Percentiles rank a stretch among this genome's conserved stretches.
phyloP scores from a whole-genome alignment of 352 stramenopile species.

The Halophytophthora polymorphica region DNA sequence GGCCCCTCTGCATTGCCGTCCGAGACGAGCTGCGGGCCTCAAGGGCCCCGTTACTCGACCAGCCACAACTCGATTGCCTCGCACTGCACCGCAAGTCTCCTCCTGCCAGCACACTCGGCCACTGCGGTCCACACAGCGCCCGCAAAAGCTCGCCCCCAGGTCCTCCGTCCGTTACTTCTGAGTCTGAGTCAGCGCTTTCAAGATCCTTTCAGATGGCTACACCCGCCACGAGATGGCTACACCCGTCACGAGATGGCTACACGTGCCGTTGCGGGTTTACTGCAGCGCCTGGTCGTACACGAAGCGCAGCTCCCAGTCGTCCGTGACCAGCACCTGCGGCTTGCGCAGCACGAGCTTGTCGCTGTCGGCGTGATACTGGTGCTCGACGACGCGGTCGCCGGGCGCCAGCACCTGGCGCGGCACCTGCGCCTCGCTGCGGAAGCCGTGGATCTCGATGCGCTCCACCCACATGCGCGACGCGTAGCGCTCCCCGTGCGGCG shows the following conservation, averaged over 20 bases:
- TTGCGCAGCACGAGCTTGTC: slow-evolving; percentile 86
- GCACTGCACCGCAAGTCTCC: too few species aligned
- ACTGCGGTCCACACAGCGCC: too few species aligned
- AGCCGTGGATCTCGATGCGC: slow-evolving; percentile 81
- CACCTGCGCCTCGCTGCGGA: slow-evolving; percentile 33
- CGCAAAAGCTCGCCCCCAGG: too few species aligned
- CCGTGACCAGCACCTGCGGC: slow-evolving; percentile 62
- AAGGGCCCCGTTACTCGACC: too few species aligned
- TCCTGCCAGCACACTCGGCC: too few species aligned
- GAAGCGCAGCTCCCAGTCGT: slow-evolving; percentile 71
- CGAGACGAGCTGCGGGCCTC: too few species aligned
- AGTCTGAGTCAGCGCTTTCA: too few species aligned
- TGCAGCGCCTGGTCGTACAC: slow-evolving; percentile 31
- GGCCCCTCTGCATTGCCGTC: too few species aligned
- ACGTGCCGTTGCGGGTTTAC: slow-evolving; percentile 14
- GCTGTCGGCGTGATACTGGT: slow-evolving; percentile 58
- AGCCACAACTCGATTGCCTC: too few species aligned
- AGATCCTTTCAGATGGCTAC: slow-evolving; percentile 10
- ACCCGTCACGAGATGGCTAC: slow-evolving; percentile 20
- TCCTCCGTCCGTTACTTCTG: too few species aligned
- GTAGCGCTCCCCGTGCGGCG: slow-evolving; percentile 36
- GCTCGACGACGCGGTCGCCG: slow-evolving; percentile 42
- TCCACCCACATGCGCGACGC: slow-evolving; percentile 67
- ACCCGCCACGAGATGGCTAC: slow-evolving; percentile 16
- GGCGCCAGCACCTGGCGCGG: slow-evolving; percentile 45